Conservation (phyloP, 2,329 filamentous ascomycete species). For the Hyphodiscus sp. region DNA sequence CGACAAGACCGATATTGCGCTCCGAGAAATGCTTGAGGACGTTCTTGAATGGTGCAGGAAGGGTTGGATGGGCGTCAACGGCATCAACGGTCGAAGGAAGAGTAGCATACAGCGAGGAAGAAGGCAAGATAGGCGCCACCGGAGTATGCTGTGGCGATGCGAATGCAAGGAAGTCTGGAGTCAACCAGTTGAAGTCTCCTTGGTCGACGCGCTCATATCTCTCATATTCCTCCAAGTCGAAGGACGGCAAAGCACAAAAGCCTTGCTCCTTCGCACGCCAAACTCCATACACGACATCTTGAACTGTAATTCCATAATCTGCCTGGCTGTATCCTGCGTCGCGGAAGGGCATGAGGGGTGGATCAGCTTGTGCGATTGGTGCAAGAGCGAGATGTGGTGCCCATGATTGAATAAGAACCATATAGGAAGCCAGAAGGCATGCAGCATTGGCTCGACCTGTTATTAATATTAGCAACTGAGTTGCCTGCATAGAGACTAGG, state of each 20-base stretch:
- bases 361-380: slow-evolving; percentile 93
- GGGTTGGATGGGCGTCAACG: slow-evolving; percentile 60
- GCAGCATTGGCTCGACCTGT: slow-evolving; percentile 88
- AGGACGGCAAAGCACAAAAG: slow-evolving; percentile 85
- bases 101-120: slow-evolving; percentile 65
- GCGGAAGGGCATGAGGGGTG: slow-evolving; percentile 96
- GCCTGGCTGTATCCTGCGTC: slow-evolving; percentile 98
- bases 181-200: slow-evolving; percentile 99
- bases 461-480: slow-evolving; percentile 23
- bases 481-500: slow-evolving; percentile 8
- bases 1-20: slow-evolving; percentile 85
- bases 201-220: slow-evolving; percentile 92
- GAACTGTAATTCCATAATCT: slow-evolving; percentile 90
- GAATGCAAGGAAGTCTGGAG: slow-evolving; percentile 90
- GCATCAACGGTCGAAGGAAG: slow-evolving; percentile 72
- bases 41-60: slow-evolving; percentile 91
- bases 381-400: slow-evolving; percentile 91
- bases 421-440: slow-evolving; percentile 93
- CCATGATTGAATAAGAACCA: slow-evolving; percentile 98
- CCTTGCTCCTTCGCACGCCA: slow-evolving; percentile 98
- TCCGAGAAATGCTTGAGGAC: slow-evolving; percentile 84
- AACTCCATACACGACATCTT: slow-evolving; percentile 96
- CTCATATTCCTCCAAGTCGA: slow-evolving; percentile 96
- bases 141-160: slow-evolving; percentile 86
- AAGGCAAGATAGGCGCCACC: slow-evolving; percentile 62